These are phyloP conservation scores for Ochetophila trinervis DNA, from an alignment of 306 rosid genomes.

Conservation along the genomic window DNA sequence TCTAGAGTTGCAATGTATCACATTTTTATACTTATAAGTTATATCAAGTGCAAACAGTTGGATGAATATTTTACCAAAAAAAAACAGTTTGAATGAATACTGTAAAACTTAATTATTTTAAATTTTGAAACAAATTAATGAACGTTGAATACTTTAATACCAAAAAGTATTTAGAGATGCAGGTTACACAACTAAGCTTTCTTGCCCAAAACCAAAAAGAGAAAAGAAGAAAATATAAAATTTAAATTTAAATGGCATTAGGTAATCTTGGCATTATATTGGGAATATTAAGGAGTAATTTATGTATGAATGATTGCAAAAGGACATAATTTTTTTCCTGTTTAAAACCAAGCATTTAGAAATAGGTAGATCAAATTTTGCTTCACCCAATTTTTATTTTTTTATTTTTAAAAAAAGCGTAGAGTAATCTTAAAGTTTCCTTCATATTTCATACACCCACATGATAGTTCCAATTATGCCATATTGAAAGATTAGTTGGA, in stretches of 20 bases:
- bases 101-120: too few relatives aligned
- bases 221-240: too few relatives aligned
- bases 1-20: too few relatives aligned
- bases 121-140: too few relatives aligned
- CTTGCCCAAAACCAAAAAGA: too few relatives aligned
- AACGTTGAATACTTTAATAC: too few relatives aligned
- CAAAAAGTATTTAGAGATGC: too few relatives aligned
- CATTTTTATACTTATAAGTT: too few relatives aligned
- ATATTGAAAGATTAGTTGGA: slow-evolving; percentile 18
- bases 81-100: too few relatives aligned
- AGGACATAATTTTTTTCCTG: not conserved
- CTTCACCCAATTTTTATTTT: not conserved
- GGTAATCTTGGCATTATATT: slow-evolving; percentile 4
- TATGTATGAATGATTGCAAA: not conserved
- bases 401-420: not conserved
- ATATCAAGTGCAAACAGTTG: too few relatives aligned
- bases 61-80: too few relatives aligned
- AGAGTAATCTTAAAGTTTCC: slow-evolving; percentile 7
- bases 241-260: not conserved
- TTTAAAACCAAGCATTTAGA: not conserved
- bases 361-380: not conserved
- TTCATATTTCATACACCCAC: slow-evolving; percentile 15
- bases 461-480: slow-evolving; percentile 26
- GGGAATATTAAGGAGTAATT: not conserved
- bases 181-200: too few relatives aligned